A percentile compares a stretch with the other conserved stretches of the same genome.
phyloP scores from a whole-genome alignment of 2,329 filamentous ascomycete species.

The Pseudocercospora musae region DNA sequence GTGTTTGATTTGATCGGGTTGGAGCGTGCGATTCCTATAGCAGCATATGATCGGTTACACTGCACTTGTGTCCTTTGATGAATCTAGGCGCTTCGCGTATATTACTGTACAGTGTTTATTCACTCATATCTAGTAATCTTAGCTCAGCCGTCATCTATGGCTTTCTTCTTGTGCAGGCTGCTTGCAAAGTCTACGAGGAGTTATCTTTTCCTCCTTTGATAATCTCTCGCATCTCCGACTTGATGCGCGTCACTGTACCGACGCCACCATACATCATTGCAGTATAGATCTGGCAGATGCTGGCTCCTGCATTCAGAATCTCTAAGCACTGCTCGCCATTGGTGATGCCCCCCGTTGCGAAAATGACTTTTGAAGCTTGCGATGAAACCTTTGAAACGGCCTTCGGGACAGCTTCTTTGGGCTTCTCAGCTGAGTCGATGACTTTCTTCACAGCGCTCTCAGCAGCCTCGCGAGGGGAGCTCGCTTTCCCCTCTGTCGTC shows the following conservation, averaged over 20 bases:
- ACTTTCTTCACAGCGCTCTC: slow-evolving; percentile 22
- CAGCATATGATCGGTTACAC: background rate
- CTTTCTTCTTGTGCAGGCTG: background rate
- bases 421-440: slow-evolving; percentile 9
- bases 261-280: slow-evolving; percentile 62
- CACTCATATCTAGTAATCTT: background rate
- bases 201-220: slow-evolving; percentile 22
- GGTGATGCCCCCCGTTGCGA: slow-evolving; percentile 89
- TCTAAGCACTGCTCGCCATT: slow-evolving; percentile 79
- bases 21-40: background rate
- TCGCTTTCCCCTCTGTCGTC: slow-evolving; percentile 6
- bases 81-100: background rate
- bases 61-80: background rate
- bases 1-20: background rate
- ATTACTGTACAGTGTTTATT: background rate
- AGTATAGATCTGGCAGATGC: slow-evolving; percentile 68
- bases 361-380: slow-evolving; percentile 68
- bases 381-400: slow-evolving; percentile 15
- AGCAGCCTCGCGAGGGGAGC: slow-evolving; percentile 17
- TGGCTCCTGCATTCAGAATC: slow-evolving; percentile 83
- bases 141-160: background rate
- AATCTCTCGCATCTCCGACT: slow-evolving; percentile 49
- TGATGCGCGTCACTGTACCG: slow-evolving; percentile 57
- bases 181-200: background rate
- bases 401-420: slow-evolving; percentile 17